phyloP scores from a whole-genome alignment of 176 grass and related monocot species.

The Zea luxurians region DNA sequence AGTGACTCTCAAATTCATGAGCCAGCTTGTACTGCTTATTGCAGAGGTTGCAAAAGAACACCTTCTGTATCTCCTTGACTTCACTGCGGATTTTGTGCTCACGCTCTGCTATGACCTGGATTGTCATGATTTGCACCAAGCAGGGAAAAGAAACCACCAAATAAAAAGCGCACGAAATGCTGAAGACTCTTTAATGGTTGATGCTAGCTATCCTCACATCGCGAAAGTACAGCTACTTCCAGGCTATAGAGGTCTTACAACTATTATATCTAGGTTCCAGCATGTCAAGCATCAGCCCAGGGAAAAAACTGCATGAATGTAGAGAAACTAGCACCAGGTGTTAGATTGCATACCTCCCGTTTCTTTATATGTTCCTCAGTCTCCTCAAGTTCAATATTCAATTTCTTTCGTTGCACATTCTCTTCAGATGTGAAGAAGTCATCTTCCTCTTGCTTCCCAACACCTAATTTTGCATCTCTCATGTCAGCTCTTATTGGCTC shows the following conservation, averaged over 20 bases:
- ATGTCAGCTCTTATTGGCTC: slow-evolving; percentile 91
- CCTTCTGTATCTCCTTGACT: slow-evolving; percentile 96
- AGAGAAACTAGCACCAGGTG: slow-evolving; percentile 17
- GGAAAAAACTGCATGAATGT: slow-evolving; percentile 25
- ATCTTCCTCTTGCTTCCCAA: slow-evolving; percentile 96
- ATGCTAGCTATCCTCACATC: slow-evolving; percentile 43
- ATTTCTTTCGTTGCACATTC: slow-evolving; percentile 81
- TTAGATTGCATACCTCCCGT: slow-evolving; percentile 70
- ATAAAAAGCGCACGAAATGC: slow-evolving; percentile 74
- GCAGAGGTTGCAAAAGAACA: slow-evolving; percentile 91
- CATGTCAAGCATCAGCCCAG: slow-evolving; percentile 55
- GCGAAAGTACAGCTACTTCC: slow-evolving; percentile 19
- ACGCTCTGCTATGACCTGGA: slow-evolving; percentile 99
- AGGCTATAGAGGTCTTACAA: slow-evolving; percentile 26
- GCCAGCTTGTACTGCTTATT: slow-evolving; percentile 96
- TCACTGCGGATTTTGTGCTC: slow-evolving; percentile 93
- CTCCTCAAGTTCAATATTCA: slow-evolving; percentile 89
- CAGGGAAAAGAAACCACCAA: slow-evolving; percentile 81
- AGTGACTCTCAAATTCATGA: slow-evolving; percentile 88
- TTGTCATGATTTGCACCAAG: slow-evolving; percentile 92
- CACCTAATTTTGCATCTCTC: slow-evolving; percentile 89
- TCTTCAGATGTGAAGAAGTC: slow-evolving; percentile 92
- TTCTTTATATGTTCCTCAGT: slow-evolving; percentile 89
- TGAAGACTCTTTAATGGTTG: slow-evolving; percentile 47
- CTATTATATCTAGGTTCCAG: slow-evolving; percentile 43